These are phyloP conservation scores for Gloeostereum incarnatum DNA, from an alignment of 768 basidiomycete species.

Conservation along the genomic window DNA sequence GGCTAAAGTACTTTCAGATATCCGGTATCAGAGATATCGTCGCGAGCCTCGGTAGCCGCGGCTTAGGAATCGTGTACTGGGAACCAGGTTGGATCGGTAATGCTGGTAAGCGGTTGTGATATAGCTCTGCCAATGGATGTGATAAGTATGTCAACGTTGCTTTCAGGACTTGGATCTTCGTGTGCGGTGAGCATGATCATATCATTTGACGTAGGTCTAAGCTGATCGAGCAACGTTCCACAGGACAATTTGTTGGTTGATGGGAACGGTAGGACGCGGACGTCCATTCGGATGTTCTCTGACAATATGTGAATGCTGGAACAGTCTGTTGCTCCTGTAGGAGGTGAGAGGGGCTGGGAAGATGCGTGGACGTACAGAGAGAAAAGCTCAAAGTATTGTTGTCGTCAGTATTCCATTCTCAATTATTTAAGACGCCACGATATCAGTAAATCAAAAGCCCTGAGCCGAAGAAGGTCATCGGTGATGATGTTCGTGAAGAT, in stretches of 20 bases:
- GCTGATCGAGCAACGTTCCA: neutral
- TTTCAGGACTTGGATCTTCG: conserved; percentile 22
- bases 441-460: too few species aligned
- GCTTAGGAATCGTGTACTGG: conserved; percentile 50
- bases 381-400: too few species aligned
- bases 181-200: conserved; percentile 23
- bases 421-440: too few species aligned
- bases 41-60: conserved; percentile 35
- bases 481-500: too few species aligned
- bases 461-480: too few species aligned
- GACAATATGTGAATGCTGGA: conserved; percentile 25
- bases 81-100: conserved; percentile 59
- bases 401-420: too few species aligned
- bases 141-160: neutral
- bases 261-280: conserved; percentile 32
- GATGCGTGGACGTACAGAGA: too few species aligned
- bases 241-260: conserved; percentile 45
- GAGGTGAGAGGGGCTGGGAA: too few species aligned
- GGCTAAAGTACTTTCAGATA: neutral
- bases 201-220: neutral
- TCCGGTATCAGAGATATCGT: conserved; percentile 39
- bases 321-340: too few species aligned
- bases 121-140: conserved; percentile 10
- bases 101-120: conserved; percentile 24
- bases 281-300: conserved; percentile 29